Evolutionary conservation across 2,329 filamentous ascomycete genomes (phyloP), one percentile per base, ranked within the genome.

Genomic region (Fusarium virguliforme): DNA sequence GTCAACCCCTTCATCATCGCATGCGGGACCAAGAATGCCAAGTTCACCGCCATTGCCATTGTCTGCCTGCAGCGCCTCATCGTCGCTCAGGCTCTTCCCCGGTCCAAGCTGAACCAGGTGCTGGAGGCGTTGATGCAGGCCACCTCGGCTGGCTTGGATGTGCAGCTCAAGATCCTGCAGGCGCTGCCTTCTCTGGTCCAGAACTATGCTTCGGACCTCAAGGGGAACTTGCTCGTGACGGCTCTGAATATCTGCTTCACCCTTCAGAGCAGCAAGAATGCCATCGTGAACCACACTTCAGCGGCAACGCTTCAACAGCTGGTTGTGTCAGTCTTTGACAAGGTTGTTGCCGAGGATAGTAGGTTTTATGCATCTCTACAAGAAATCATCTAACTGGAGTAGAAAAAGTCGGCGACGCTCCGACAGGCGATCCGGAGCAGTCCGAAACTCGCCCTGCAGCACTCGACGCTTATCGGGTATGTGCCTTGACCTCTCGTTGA

Each of bases 291-390:
- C 78, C 97, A 97, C 75, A 98, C 97, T 1, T 96, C 96, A 9
- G 94, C 95, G 28, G 96, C 96, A n/a, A 98, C 96, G 3, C 84
- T 99, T 60, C 95, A 98, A 81, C 96, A 98, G 80, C 88, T 99
- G 13, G 91, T 98, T 8, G 94, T 96, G 34, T 92, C 93, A 1
- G 92, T 97, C 0, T 98, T 98, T 81, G 96, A 98, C 79, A 96
- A 97, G 79, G 94, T 98, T 2, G 88, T 91, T 1, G 84, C 85
- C 6, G 94, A 98, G 83, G 94, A 98, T 79, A 91, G 91, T 92
- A 81, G 79, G 89, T 85, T 12, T 54, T 12, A 12, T 18, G 8
- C 8, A 22, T 0, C 8, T 13, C 9, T 15, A 1, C 12, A 22
- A 48, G n/a, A 2, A 24, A 2, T 46, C 6, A 38, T 57, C 70